Evolutionary conservation across 345 rosid species (phyloP), one percentile per base, ranked within the genome.

Genomic region (Syzygium aromaticum): DNA sequence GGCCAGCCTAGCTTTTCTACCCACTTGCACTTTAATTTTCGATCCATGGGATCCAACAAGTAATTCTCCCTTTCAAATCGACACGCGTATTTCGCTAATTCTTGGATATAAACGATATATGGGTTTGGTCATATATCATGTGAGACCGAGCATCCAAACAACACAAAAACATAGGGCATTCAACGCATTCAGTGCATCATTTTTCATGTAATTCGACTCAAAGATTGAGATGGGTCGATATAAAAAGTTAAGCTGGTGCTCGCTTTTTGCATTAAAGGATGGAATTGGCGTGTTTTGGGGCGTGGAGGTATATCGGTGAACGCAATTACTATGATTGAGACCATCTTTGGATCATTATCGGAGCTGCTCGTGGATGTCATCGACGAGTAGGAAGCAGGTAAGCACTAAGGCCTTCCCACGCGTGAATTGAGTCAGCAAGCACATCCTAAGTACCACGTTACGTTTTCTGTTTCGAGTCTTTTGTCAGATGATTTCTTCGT

Each of bases 121-220:
- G 3, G 23, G 2, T 30, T 19, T 21, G 8, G 10, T 17, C 46
- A 8, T 30, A 16, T 8, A 5, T 33, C 46, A 33, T 0, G 0
- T 19, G 46, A 17, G 1, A 21, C 46, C 2, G 6, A 30, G 11
- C 21, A 8, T 33, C 15, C 23, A 10, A 8, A 67, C 23, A 5
- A 67, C 21, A 30, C 17, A 16, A 30, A 30, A 17, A 63, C 3
- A 8, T 14, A 7, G 21, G 9, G 33, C 4, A 2, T 64, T 30
- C 19, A 63, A n/a, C 3, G 9, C 19, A 63, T 13, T 14, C 16
- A 7, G 30, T 14, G 7, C 38, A 15, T 4, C 33, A 4, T 28
- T 64, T 64, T 64, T 4, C 25, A 9, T 28, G 40, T 3, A 28
- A 28, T 28, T 28, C 9, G 77, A 63, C 17, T 67, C 11, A 5